Percentiles rank a stretch among this genome's conserved stretches.
phyloP scores from a whole-genome alignment of 2,329 filamentous ascomycete genomes.

The Simplicillium sp. region DNA sequence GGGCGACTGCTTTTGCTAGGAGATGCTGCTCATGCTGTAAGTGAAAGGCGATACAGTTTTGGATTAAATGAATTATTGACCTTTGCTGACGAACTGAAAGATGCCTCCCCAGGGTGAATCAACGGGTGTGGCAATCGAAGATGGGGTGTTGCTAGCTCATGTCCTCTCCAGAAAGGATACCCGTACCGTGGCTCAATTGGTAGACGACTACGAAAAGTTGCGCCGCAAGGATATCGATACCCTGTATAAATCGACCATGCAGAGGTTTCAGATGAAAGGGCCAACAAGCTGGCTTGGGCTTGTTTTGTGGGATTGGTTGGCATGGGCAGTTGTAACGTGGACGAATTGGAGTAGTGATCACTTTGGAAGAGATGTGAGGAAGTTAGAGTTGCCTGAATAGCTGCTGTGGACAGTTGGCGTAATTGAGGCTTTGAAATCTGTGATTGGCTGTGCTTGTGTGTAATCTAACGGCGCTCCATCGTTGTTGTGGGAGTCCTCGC shows the following conservation, averaged over 20 bases:
- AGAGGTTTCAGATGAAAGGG: constrained; percentile 11
- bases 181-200: constrained; percentile 28
- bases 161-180: constrained; percentile 11
- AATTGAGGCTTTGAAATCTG: neutral
- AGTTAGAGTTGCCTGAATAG: constrained; percentile 9
- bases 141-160: constrained; percentile 35
- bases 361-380: constrained; percentile 13
- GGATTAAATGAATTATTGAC: neutral
- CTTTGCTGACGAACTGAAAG: constrained; percentile 5
- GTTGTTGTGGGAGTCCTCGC: too few relatives aligned
- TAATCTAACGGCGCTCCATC: too few relatives aligned
- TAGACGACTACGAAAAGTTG: constrained; percentile 35
- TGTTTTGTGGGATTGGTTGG: constrained; percentile 14
- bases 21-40: constrained; percentile 43
- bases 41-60: constrained; percentile 1
- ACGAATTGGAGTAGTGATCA: constrained; percentile 9
- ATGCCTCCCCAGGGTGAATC: constrained; percentile 42
- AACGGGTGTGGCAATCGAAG: constrained; percentile 42
- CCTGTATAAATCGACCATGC: constrained; percentile 30
- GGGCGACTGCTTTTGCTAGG: constrained; percentile 39
- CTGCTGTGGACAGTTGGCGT: neutral
- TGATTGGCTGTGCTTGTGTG: neutral
- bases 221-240: constrained; percentile 30
- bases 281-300: constrained; percentile 10
- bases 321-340: constrained; percentile 13